phyloP scores from a whole-genome alignment of 257 asterid species.

The Solanum medicagineum region DNA sequence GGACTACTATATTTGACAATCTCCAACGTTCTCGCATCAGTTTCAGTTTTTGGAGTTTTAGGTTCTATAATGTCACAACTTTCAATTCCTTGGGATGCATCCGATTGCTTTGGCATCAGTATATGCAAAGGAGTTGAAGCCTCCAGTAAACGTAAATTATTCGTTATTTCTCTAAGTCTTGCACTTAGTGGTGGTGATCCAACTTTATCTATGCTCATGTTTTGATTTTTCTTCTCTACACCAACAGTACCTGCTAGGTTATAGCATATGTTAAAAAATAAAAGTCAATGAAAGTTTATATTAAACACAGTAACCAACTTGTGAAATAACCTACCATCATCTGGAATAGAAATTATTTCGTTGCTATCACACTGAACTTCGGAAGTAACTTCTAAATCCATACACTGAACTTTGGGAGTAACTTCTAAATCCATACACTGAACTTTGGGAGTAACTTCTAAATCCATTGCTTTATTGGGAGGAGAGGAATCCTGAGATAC shows the following conservation, averaged over 20 bases:
- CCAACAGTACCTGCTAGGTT: slow-evolving; percentile 9
- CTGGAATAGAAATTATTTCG: not conserved
- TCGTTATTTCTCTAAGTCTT: slow-evolving; percentile 41
- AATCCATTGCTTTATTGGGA: not conserved
- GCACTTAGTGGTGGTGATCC: slow-evolving; percentile 61
- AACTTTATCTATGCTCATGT: slow-evolving; percentile 3
- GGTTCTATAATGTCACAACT: slow-evolving; percentile 36
- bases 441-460: slow-evolving; percentile 6
- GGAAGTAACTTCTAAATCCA: too few relatives aligned
- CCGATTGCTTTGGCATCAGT: slow-evolving; percentile 20
- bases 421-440: not conserved
- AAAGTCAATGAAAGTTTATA: not conserved
- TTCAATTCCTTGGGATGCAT: slow-evolving; percentile 8
- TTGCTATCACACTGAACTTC: not conserved
- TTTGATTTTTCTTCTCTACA: slow-evolving; percentile 14
- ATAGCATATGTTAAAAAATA: not conserved
- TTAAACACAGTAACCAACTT: not conserved
- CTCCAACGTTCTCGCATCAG: not conserved
- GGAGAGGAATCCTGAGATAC: slow-evolving; percentile 27
- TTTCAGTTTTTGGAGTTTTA: slow-evolving; percentile 48
- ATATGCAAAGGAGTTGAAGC: slow-evolving; percentile 42
- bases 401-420: not conserved
- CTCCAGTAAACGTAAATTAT: slow-evolving; percentile 32
- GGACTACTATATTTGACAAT: slow-evolving; percentile 35
- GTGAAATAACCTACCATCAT: slow-evolving; percentile 6